These are phyloP conservation scores for Helicostylum pulchrum DNA, from an alignment of 192 early-diverging fungal genomes.

Conservation along the genomic window DNA sequence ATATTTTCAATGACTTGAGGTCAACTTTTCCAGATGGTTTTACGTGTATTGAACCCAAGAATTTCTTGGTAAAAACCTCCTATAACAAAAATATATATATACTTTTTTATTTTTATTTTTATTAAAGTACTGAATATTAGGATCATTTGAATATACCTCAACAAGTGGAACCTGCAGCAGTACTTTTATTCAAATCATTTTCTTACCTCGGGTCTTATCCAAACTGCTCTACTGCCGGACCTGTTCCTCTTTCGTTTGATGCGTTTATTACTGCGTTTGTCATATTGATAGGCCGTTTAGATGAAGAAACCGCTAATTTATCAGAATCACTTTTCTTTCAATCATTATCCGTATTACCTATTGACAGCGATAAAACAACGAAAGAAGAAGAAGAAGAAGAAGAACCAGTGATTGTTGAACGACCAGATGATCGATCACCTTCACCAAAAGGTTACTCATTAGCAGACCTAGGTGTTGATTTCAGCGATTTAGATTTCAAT, in stretches of 20 bases:
- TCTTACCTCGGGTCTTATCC: constrained; percentile 35
- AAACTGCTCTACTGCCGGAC: constrained; percentile 10
- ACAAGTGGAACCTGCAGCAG: constrained; percentile 26
- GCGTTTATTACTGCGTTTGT: constrained; percentile 29
- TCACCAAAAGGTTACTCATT: constrained; percentile 9
- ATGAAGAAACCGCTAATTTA: background rate
- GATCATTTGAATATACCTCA: constrained; percentile 24
- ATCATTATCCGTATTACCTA: constrained; percentile 23
- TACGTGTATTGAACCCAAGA: constrained; percentile 28
- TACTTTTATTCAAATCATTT: constrained; percentile 36
- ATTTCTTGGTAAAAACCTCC: constrained; percentile 32
- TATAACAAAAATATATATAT: too few species aligned
- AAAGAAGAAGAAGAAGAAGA: background rate
- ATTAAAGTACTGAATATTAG: constrained; percentile 3
- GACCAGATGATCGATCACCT: background rate
- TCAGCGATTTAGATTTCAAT: constrained; percentile 17
- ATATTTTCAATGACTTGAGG: constrained; percentile 19
- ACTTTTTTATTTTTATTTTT: background rate
- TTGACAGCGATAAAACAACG: background rate
- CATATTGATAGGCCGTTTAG: constrained; percentile 23
- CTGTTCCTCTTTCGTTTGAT: constrained; percentile 25
- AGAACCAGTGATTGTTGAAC: background rate
- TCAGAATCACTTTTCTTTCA: constrained; percentile 26
- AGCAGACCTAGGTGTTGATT: constrained; percentile 29
- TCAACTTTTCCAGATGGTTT: constrained; percentile 21